Evolutionary conservation across 371 early-diverging fungal species (phyloP), one percentile per base, ranked within the genome.

Genomic region (Zopfochytrium polystomum): DNA sequence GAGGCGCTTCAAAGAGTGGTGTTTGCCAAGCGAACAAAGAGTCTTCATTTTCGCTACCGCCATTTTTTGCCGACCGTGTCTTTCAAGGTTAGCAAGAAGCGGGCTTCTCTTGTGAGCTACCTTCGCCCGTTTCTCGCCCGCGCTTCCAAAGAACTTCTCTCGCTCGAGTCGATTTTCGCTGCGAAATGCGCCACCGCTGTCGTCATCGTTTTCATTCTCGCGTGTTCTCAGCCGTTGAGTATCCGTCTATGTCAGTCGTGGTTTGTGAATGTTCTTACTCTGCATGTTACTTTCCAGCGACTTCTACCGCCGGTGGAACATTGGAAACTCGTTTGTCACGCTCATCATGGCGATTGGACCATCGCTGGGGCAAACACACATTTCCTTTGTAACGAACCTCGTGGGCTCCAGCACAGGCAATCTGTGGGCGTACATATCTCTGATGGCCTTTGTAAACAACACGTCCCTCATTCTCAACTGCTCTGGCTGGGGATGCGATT

Each of bases 331-430:
- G 4, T 57, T 63, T 42, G 45, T 62, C 23, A 55, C 60, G 13
- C 31, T 63, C 22, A 25, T 68, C n/a, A 56, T 63, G 6, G 63
- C 63, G 18, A 42, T 68, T 31, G 55, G 54, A 9, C 68, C 68
- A 1, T 63, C 63, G 3, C 2, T 63, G 23, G 68, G 68, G 22
- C 68, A 63, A 60, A 55, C 64, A 22, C 46, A 50, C 27, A 6
- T 59, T 4, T 30, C 54, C 22, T 60, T 59, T 20, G 51, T 64
- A 15, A 52, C 55, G 20, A 63, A 68, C 34, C 47, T 68, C 23
- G 15, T 52, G 22, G 55, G 60, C 30, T 32, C 68, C 6, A 33
- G 60, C 7, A 15, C 63, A 5, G 68, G 68, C 5, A 22, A 58
- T 45, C 22, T 51, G 34, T 43, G 59, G 33, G 68, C 50, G 1